Conservation (phyloP, 352 stramenopile genomes). For the Pilasporangium apinafurcum region DNA sequence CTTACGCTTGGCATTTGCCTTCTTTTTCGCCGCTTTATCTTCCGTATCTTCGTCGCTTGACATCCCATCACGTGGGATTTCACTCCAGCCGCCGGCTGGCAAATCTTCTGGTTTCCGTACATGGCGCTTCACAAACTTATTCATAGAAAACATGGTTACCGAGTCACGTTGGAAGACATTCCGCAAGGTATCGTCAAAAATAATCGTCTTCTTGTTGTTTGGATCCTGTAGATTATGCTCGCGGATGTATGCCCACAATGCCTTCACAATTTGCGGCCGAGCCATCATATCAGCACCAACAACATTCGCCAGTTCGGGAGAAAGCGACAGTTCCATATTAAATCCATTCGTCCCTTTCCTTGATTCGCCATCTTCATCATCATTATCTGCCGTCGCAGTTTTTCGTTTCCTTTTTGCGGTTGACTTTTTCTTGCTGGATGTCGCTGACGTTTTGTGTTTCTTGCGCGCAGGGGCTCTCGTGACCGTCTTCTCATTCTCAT, state of each 20-base stretch:
- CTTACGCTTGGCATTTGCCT: constrained; percentile 46
- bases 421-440: constrained; percentile 47
- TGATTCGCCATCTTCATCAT: constrained; percentile 9
- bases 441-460: constrained; percentile 18
- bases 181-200: constrained; percentile 84
- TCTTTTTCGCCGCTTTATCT: constrained; percentile 59
- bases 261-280: constrained; percentile 91
- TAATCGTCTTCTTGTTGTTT: constrained; percentile 90
- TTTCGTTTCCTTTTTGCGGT: constrained; percentile 50
- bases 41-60: constrained; percentile 76
- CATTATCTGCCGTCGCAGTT: constrained; percentile 14
- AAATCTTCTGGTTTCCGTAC: constrained; percentile 69
- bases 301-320: constrained; percentile 75
- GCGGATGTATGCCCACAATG: constrained; percentile 96
- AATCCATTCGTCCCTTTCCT: constrained; percentile 55
- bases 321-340: constrained; percentile 69
- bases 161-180: constrained; percentile 75
- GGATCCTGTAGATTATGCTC: constrained; percentile 94
- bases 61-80: constrained; percentile 70
- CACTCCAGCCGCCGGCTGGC: constrained; percentile 53
- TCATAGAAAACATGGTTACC: constrained; percentile 88
- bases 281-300: constrained; percentile 82
- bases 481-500: constrained; percentile 7
- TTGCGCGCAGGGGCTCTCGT: constrained; percentile 10
- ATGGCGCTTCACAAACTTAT: constrained; percentile 86